phyloP scores from a whole-genome alignment of 192 early-diverging fungal species.

The Thoreauomyces humboldtii region DNA sequence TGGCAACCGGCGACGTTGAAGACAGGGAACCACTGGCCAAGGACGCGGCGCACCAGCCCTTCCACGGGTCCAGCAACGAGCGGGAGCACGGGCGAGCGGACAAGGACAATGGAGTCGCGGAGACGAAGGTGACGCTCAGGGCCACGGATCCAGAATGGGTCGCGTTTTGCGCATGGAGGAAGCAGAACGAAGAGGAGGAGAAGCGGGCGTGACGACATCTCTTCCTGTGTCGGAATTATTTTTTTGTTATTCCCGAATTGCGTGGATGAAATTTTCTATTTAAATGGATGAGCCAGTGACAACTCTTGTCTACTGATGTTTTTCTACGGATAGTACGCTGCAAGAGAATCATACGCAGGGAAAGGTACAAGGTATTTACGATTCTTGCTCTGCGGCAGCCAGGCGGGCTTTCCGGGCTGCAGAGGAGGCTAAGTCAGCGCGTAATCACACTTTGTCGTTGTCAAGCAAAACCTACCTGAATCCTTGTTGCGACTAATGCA shows the following conservation, averaged over 20 bases:
- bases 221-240: too few species aligned
- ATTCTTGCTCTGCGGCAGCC: neutral
- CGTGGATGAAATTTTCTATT: too few species aligned
- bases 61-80: neutral
- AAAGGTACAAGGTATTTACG: neutral
- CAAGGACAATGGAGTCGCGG: neutral
- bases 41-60: neutral
- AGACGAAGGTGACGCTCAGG: neutral
- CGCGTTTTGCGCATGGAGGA: constrained; percentile 11
- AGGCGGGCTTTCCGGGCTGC: constrained; percentile 6
- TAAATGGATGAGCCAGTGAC: too few species aligned
- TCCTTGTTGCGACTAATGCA: constrained; percentile 52
- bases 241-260: too few species aligned
- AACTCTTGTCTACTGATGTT: too few species aligned
- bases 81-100: neutral
- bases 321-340: too few species aligned
- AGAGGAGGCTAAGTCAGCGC: neutral
- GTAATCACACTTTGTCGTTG: neutral
- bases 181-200: too few species aligned
- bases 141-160: constrained; percentile 12
- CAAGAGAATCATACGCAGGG: too few species aligned
- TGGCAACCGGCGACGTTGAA: neutral
- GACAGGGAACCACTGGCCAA: neutral
- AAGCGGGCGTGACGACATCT: too few species aligned
- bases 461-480: constrained; percentile 20